These are phyloP conservation scores for Cryptococcus depauperatus DNA, from an alignment of 1,284 basidiomycete species.

Conservation along the genomic window DNA sequence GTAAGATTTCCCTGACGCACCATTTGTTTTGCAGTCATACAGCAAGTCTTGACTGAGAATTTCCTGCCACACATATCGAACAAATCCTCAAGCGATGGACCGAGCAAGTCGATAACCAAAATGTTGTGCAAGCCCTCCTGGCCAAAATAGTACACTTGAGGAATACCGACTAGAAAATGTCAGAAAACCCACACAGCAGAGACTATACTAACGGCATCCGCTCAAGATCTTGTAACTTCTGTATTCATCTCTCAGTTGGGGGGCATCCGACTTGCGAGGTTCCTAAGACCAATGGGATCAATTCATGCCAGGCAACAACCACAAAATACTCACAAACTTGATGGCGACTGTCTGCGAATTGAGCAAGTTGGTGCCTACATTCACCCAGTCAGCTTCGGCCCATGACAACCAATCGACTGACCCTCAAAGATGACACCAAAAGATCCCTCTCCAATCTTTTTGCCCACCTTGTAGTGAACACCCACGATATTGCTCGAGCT, in stretches of 20 bases:
- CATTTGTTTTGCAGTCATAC: constrained; percentile 96
- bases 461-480: constrained; percentile 55
- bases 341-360: constrained; percentile 95
- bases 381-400: neutral
- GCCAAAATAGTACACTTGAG: constrained; percentile 95
- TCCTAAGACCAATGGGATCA: constrained; percentile 52
- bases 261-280: constrained; percentile 91
- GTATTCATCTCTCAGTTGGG: constrained; percentile 93
- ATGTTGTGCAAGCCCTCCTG: constrained; percentile 97
- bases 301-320: neutral
- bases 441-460: constrained; percentile 64
- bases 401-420: constrained; percentile 37
- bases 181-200: constrained; percentile 8
- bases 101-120: constrained; percentile 89
- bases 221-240: constrained; percentile 91
- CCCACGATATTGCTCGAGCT: constrained; percentile 47
- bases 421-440: constrained; percentile 98
- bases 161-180: constrained; percentile 61
- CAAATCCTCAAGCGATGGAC: constrained; percentile 84
- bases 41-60: constrained; percentile 90
- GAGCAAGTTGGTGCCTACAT: constrained; percentile 77
- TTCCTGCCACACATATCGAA: constrained; percentile 95
- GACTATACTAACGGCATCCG: constrained; percentile 67
- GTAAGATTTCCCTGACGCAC: constrained; percentile 47
- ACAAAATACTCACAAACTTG: constrained; percentile 72